A percentile compares a stretch with the other conserved stretches of the same genome.
phyloP scores from a whole-genome alignment of 2,329 filamentous ascomycete genomes.

The Colletotrichum simmondsii region DNA sequence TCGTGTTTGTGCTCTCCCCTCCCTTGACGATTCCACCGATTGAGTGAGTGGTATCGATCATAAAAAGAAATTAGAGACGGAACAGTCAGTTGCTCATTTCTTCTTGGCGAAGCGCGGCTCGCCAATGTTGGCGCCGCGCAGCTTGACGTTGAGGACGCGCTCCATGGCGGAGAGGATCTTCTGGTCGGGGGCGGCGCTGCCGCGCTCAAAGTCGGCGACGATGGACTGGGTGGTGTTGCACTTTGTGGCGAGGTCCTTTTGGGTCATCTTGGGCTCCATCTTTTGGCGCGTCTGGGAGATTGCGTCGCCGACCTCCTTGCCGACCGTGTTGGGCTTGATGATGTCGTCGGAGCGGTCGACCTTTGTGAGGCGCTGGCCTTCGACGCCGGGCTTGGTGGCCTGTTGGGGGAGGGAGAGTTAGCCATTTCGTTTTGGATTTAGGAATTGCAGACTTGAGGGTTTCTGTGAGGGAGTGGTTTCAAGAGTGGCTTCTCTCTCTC shows the following conservation, averaged over 20 bases:
- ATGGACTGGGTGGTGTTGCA: slow-evolving; percentile 87
- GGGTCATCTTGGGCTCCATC: slow-evolving; percentile 94
- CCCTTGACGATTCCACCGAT: not conserved
- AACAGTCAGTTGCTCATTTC: slow-evolving; percentile 47
- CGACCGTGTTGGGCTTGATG: slow-evolving; percentile 94
- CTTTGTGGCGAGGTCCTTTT: slow-evolving; percentile 87
- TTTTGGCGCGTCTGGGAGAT: slow-evolving; percentile 84
- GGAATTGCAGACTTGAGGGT: no score
- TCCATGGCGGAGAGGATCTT: slow-evolving; percentile 84
- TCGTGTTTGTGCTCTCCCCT: not conserved
- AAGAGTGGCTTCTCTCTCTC: no score
- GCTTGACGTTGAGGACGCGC: slow-evolving; percentile 86
- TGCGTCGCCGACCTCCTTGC: slow-evolving; percentile 81
- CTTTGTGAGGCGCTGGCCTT: slow-evolving; percentile 97
- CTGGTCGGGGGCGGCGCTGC: slow-evolving; percentile 82
- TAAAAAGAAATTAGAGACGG: not conserved
- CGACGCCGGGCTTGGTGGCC: slow-evolving; percentile 66
- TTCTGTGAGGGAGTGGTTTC: not conserved
- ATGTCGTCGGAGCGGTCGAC: slow-evolving; percentile 98
- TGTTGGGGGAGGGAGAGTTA: slow-evolving; percentile 40
- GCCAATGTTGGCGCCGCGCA: slow-evolving; percentile 87
- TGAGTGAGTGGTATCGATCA: not conserved
- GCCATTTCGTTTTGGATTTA: no score
- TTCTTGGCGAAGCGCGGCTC: slow-evolving; percentile 85
- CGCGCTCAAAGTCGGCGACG: slow-evolving; percentile 88